phyloP scores from a whole-genome alignment of 2,329 filamentous ascomycete genomes.

The Chrysoporthe deuterocubensis region DNA sequence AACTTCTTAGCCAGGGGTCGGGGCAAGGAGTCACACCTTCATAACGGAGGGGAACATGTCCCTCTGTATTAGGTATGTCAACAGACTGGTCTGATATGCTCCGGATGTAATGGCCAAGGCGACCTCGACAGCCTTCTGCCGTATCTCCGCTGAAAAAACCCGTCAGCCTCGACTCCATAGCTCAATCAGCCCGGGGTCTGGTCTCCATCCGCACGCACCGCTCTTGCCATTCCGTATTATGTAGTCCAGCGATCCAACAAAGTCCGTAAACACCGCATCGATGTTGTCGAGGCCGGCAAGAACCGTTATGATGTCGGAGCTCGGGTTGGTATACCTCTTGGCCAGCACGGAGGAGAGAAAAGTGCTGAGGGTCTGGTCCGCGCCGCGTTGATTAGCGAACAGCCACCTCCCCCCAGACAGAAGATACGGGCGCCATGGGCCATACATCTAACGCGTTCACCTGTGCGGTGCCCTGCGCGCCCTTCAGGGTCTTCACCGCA shows the following conservation, averaged over 20 bases:
- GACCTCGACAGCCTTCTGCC: constrained; percentile 79
- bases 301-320: constrained; percentile 90
- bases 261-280: constrained; percentile 84
- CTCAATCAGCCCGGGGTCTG: not conserved
- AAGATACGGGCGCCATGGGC: not conserved
- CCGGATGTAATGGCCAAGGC: constrained; percentile 85
- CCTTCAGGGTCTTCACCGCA: constrained; percentile 71
- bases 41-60: constrained; percentile 94
- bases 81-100: constrained; percentile 92
- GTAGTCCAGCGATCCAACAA: constrained; percentile 80
- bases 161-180: constrained; percentile 34
- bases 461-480: constrained; percentile 62
- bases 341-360: constrained; percentile 82
- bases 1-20: not conserved
- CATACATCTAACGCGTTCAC: constrained; percentile 82
- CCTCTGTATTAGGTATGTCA: constrained; percentile 93
- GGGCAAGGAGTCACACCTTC: constrained; percentile 64
- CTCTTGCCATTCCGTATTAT: constrained; percentile 77
- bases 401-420: constrained; percentile 28
- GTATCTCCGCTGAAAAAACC: constrained; percentile 64
- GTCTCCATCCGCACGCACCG: constrained; percentile 53
- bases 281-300: constrained; percentile 88
- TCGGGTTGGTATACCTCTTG: constrained; percentile 94
- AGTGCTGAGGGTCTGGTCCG: constrained; percentile 78
- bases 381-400: constrained; percentile 36